Evolutionary conservation across 495 filamentous ascomycete genomes (phyloP).

Genomic region (Hypoxylon rickii): DNA sequence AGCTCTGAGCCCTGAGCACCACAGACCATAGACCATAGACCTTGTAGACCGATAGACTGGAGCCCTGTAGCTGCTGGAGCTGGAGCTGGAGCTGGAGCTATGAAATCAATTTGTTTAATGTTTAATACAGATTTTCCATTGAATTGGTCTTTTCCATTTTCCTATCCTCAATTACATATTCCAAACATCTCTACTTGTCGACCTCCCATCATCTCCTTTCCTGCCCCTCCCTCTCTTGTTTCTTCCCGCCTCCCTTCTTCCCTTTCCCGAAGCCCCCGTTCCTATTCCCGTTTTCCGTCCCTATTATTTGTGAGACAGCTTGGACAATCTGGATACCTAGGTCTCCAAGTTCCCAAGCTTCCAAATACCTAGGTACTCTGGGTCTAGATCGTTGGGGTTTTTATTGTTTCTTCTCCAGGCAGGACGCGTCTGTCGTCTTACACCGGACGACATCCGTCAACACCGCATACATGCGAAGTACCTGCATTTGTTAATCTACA

Average conservation of each 20-base stretch:
- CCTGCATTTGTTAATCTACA: constrained; percentile 25
- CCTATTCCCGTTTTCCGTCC: constrained; percentile 8
- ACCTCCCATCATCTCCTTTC: constrained; percentile 11
- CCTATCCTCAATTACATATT: constrained; percentile 31
- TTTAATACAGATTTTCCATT: constrained; percentile 32
- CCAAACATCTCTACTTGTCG: too few species aligned
- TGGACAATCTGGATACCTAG: constrained; percentile 31
- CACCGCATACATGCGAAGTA: constrained; percentile 19
- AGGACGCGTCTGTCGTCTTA: constrained; percentile 26
- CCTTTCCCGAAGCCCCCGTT: constrained; percentile 6
- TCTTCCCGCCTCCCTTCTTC: constrained; percentile 24
- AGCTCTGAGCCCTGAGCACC: too few species aligned
- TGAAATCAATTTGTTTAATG: too few species aligned
- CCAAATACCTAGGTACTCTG: constrained; percentile 34
- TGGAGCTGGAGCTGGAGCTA: too few species aligned
- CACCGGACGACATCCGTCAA: constrained; percentile 8
- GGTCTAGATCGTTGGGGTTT: constrained; percentile 24
- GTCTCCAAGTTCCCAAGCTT: constrained; percentile 16
- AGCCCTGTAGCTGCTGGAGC: too few species aligned
- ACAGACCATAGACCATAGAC: too few species aligned
- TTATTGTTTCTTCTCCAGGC: constrained; percentile 29
- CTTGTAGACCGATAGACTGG: too few species aligned
- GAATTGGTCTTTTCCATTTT: too few species aligned
- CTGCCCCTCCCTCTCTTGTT: constrained; percentile 21
- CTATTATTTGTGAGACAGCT: constrained; percentile 33